Percentiles rank a stretch among this genome's conserved stretches.
These are phyloP conservation scores for Strigomonas oncopelti DNA, from an alignment of 208 protist species.

Conservation along the genomic window DNA sequence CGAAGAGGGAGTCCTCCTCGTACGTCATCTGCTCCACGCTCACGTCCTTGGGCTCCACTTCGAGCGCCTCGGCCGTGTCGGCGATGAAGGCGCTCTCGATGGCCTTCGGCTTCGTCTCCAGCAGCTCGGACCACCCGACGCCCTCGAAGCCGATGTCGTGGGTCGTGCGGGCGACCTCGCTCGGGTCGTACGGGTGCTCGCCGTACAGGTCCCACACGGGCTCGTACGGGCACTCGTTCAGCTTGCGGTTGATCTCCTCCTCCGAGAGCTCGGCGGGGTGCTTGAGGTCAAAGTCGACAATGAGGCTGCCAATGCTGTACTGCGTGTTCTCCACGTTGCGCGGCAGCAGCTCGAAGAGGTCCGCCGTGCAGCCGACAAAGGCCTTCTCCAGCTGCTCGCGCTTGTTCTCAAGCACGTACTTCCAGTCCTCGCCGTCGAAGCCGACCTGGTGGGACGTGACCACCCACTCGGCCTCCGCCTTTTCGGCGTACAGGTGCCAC, in stretches of 20 bases:
- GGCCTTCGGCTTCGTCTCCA: conserved; percentile 18
- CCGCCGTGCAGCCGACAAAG: conserved; percentile 33
- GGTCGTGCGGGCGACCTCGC: conserved; percentile 17
- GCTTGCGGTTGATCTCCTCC: conserved; percentile 34
- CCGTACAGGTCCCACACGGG: conserved; percentile 34
- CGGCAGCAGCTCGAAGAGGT: conserved; percentile 35
- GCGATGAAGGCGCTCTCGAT: conserved; percentile 23
- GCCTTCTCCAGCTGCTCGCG: conserved; percentile 17
- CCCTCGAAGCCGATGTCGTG: conserved; percentile 36
- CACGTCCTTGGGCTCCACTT: conserved; percentile 14
- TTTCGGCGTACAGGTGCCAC: conserved; percentile 40
- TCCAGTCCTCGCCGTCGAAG: conserved; percentile 55
- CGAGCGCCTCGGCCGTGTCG: conserved; percentile 25
- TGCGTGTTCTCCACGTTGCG: conserved; percentile 30
- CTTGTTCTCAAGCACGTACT: conserved; percentile 27
- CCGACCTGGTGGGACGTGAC: conserved; percentile 51
- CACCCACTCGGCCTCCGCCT: conserved; percentile 22
- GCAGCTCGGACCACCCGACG: conserved; percentile 28
- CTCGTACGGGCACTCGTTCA: conserved; percentile 41
- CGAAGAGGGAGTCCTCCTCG: conserved; percentile 25
- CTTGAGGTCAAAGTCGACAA: conserved; percentile 34
- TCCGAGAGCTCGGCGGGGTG: conserved; percentile 34
- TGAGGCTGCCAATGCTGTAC: conserved; percentile 24
- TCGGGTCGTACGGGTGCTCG: conserved; percentile 29
- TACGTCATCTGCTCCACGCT: conserved; percentile 21